Conservation (phyloP, 2,329 filamentous ascomycete species). For the Ophiocordyceps sinensis region DNA sequence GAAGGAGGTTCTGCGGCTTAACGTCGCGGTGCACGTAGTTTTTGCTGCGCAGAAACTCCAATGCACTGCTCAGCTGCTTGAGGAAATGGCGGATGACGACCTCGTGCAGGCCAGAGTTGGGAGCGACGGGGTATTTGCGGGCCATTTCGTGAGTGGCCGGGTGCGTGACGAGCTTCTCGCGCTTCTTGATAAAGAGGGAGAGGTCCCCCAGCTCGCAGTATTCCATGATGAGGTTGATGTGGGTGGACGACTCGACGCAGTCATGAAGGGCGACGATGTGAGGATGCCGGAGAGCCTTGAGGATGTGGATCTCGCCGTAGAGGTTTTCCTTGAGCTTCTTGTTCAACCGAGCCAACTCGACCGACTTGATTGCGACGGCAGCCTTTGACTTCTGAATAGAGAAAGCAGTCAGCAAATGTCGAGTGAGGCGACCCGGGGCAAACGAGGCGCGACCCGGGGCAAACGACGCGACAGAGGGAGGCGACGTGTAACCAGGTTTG, state of each 20-base stretch:
- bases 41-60: constrained; percentile 71
- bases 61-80: constrained; percentile 83
- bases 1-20: constrained; percentile 88
- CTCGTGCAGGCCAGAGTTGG: constrained; percentile 79
- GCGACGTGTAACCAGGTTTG: background rate
- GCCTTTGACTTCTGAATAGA: constrained; percentile 54
- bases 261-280: constrained; percentile 95
- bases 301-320: constrained; percentile 86
- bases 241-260: constrained; percentile 71
- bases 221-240: constrained; percentile 97
- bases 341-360: constrained; percentile 79
- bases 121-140: constrained; percentile 75
- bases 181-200: constrained; percentile 91
- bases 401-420: background rate
- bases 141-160: constrained; percentile 81
- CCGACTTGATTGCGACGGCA: constrained; percentile 90
- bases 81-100: constrained; percentile 94
- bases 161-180: constrained; percentile 65
- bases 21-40: constrained; percentile 94
- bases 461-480: background rate
- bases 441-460: too few species aligned
- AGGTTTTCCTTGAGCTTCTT: constrained; percentile 95
- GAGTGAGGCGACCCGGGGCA: background rate
- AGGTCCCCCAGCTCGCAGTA: constrained; percentile 93
- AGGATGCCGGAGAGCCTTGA: constrained; percentile 85